Conservation (phyloP, 495 filamentous ascomycete species). For the Xanthoparmelia taractica region DNA sequence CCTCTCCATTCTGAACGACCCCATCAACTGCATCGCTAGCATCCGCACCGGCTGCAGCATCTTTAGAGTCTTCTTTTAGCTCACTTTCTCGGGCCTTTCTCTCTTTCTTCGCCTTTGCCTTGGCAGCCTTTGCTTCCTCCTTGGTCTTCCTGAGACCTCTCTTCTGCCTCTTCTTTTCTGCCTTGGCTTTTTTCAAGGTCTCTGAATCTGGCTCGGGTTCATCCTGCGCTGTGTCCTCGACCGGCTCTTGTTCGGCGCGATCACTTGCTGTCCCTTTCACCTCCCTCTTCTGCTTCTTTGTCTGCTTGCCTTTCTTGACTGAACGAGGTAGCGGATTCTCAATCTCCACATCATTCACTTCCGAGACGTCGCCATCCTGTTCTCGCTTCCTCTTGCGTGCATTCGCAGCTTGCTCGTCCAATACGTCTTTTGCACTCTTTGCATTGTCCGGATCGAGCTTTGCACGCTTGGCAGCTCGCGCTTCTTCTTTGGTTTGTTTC, state of each 20-base stretch:
- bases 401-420: conserved; percentile 62
- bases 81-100: conserved; percentile 29
- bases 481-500: conserved; percentile 80
- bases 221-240: neutral
- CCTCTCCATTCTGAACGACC: conserved; percentile 27
- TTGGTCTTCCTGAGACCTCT: conserved; percentile 46
- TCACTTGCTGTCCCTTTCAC: conserved; percentile 25
- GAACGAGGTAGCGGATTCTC: conserved; percentile 42
- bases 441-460: conserved; percentile 80
- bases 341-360: conserved; percentile 39
- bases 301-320: conserved; percentile 29
- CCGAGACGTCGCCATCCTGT: conserved; percentile 36
- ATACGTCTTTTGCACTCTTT: conserved; percentile 74
- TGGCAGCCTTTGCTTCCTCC: conserved; percentile 37
- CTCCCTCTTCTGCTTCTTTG: conserved; percentile 38
- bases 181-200: conserved; percentile 21
- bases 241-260: neutral
- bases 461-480: conserved; percentile 64
- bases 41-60: conserved; percentile 1
- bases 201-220: neutral
- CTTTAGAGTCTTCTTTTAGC: conserved; percentile 11
- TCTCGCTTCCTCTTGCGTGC: conserved; percentile 57
- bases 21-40: conserved; percentile 30
- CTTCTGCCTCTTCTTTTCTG: conserved; percentile 40
- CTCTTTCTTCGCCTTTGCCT: conserved; percentile 42